Conservation (phyloP, 163 green algal species). For the Prototheca cutis region DNA sequence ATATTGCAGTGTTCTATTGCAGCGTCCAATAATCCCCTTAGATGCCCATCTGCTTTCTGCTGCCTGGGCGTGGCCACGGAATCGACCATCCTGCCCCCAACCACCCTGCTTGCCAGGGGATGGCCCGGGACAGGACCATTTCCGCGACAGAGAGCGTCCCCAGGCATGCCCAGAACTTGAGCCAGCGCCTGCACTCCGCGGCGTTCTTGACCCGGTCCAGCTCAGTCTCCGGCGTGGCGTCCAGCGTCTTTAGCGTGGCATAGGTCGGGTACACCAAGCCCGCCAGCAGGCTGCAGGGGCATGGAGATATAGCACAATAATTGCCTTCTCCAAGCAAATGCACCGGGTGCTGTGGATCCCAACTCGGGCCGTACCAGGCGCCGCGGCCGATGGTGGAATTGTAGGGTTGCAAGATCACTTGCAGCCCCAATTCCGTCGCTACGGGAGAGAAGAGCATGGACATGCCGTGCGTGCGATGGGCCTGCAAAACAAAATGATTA, state of each 20-base stretch:
- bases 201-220: no score
- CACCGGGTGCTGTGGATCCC: no score
- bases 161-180: conserved; percentile 22
- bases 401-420: conserved; percentile 34
- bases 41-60: no score
- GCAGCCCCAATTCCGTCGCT: conserved; percentile 21
- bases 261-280: conserved; percentile 29
- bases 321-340: no score
- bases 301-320: not conserved
- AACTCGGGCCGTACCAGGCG: conserved; percentile 11
- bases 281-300: conserved; percentile 13
- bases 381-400: conserved; percentile 8
- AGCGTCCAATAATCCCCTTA: no score
- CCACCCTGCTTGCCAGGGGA: no score
- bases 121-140: conserved; percentile 3
- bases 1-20: no score
- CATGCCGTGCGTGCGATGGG: not conserved
- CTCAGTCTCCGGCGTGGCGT: no score
- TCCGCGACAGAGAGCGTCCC: conserved; percentile 16
- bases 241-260: conserved; percentile 8
- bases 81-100: not conserved
- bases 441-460: not conserved
- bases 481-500: not conserved
- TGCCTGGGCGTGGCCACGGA: no score
- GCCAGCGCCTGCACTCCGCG: conserved; percentile 3